phyloP scores from a whole-genome alignment of 176 grass and related monocot species.

The Oropetium thomaeum region DNA sequence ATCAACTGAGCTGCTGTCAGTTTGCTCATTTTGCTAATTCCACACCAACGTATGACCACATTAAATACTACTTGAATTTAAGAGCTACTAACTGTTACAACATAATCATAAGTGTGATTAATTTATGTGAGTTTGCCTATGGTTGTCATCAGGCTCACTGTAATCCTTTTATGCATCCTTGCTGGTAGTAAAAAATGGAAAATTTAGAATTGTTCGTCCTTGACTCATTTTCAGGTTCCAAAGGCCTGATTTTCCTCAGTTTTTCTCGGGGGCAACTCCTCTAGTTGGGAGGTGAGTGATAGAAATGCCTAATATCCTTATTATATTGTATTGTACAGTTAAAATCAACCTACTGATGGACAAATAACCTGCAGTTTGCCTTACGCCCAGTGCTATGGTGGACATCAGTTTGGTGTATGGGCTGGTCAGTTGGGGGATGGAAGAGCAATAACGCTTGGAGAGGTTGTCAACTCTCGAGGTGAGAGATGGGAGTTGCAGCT shows the following conservation, averaged over 20 bases:
- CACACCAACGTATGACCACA: background rate
- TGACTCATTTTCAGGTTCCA: slow-evolving; percentile 64
- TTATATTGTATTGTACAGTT: background rate
- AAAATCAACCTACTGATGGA: background rate
- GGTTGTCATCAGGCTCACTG: background rate
- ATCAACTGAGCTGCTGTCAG: too few relatives aligned
- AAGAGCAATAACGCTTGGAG: slow-evolving; percentile 85
- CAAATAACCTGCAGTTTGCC: slow-evolving; percentile 56
- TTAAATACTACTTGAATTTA: background rate
- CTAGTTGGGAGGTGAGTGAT: slow-evolving; percentile 72
- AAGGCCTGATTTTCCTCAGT: slow-evolving; percentile 69
- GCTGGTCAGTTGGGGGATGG: slow-evolving; percentile 95
- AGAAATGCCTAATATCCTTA: slow-evolving; percentile 8
- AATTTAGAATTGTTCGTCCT: background rate
- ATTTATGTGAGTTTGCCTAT: background rate
- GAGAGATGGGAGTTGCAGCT: slow-evolving; percentile 97
- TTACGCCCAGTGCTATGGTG: slow-evolving; percentile 95
- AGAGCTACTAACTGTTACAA: background rate
- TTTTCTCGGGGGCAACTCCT: slow-evolving; percentile 83
- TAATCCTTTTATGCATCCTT: background rate
- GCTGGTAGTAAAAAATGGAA: background rate
- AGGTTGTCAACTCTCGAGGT: slow-evolving; percentile 72
- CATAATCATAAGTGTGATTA: background rate
- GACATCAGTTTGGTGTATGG: slow-evolving; percentile 95
- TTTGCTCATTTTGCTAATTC: too few relatives aligned